phyloP scores from a whole-genome alignment of 148 eudicot genomes.

The Pouteria glomerata region DNA sequence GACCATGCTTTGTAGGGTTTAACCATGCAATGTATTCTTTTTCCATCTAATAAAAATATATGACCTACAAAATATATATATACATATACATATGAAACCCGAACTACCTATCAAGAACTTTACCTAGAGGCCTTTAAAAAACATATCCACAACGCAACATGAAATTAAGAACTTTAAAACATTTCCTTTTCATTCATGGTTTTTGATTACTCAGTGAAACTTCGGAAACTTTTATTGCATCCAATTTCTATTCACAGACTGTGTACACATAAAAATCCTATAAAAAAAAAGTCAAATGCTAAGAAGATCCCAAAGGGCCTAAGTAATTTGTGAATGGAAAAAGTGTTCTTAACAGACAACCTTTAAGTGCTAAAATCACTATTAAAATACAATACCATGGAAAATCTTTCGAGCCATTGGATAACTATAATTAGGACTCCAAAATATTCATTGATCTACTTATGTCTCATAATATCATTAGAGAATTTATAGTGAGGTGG shows the following conservation, averaged over 20 bases:
- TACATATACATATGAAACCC: too few relatives aligned
- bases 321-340: background rate
- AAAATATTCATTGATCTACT: background rate
- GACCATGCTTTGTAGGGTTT: background rate
- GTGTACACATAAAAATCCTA: background rate
- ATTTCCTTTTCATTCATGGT: background rate
- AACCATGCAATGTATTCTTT: too few relatives aligned
- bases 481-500: background rate
- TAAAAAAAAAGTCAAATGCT: background rate
- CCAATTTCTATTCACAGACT: background rate
- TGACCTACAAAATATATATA: too few relatives aligned
- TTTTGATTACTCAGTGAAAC: background rate
- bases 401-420: conserved; percentile 1
- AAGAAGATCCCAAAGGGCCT: background rate
- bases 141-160: too few relatives aligned
- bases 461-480: background rate
- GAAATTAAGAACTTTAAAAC: background rate
- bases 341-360: background rate
- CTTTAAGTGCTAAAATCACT: background rate
- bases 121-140: background rate
- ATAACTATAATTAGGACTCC: background rate
- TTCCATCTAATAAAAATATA: too few relatives aligned
- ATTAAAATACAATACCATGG: background rate
- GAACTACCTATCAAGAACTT: background rate
- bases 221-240: too few relatives aligned